Evolutionary conservation across 192 early-diverging fungal genomes (phyloP).

Genomic region (Mortierella alpina): DNA sequence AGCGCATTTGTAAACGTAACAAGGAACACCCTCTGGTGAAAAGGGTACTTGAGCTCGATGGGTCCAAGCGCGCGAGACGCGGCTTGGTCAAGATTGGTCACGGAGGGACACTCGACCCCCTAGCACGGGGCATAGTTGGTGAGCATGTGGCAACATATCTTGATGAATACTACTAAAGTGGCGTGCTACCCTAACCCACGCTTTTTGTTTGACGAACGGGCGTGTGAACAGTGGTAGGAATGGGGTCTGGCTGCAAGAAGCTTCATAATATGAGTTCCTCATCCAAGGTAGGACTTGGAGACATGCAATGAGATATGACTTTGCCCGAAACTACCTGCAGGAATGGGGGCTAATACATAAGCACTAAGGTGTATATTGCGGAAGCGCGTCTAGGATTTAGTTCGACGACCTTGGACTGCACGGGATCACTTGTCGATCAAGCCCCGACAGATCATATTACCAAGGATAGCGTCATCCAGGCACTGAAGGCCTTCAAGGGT

Average conservation of each 20-base stretch:
- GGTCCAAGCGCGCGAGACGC: slow-evolving; percentile 29
- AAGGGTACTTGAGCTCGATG: slow-evolving; percentile 15
- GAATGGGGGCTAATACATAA: background rate
- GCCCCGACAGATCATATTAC: slow-evolving; percentile 55
- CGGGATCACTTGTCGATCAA: slow-evolving; percentile 48
- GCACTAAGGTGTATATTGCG: slow-evolving; percentile 32
- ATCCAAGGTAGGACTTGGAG: slow-evolving; percentile 33
- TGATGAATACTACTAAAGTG: background rate
- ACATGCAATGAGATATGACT: background rate
- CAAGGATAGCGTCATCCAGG: slow-evolving; percentile 41
- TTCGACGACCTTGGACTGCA: slow-evolving; percentile 48
- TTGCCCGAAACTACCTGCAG: background rate
- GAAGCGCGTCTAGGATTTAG: slow-evolving; percentile 39
- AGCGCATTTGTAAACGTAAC: slow-evolving; percentile 40
- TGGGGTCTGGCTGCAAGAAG: slow-evolving; percentile 42
- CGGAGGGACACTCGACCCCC: slow-evolving; percentile 67
- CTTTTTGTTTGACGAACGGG: background rate
- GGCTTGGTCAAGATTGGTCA: slow-evolving; percentile 66
- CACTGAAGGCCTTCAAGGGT: slow-evolving; percentile 67
- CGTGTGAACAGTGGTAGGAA: slow-evolving; percentile 23
- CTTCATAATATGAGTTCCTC: slow-evolving; percentile 32
- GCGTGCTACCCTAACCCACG: background rate
- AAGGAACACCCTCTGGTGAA: slow-evolving; percentile 11
- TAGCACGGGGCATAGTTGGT: slow-evolving; percentile 67
- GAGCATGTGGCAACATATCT: background rate